Base-by-base conservation (phyloP, 768 basidiomycete genomes). In the Amanita exitialis region DNA sequence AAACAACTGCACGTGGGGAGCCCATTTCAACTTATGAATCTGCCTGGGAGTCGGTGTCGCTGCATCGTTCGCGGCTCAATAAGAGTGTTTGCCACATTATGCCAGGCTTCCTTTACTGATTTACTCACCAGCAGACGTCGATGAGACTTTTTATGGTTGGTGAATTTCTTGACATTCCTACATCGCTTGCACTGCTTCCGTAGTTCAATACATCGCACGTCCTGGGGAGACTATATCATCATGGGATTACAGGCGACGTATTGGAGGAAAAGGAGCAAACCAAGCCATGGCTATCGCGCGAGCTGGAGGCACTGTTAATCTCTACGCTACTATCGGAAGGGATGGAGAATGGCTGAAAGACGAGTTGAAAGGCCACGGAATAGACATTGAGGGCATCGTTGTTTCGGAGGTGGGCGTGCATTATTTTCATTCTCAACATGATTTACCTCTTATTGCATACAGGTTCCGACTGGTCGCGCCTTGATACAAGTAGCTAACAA, bases 181-280 rank as follows among this genome's bases (percentile, higher is more conserved):
- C 44, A 4, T 23, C 37, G 18, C 28, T 44, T 18, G 37, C 21
- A 45, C 20, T 39, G 12, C 32, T 49, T 46, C 10, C 21, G 34
- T 47, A 82, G 81, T 83, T 12, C 64, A 70, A 35, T 63, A 70
- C 46, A 74, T 83, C 34, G 75, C 71, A 13, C 72, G 70, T 32
- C 77, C 80, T 1, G 80, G 80, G 27, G 74, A 82, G 62, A 83
- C 80, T 3, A 74, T 80, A 25, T 79, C 78, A 1, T 80, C 81
- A 6, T 61, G 64, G 25, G 58, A 54, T 1, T 72, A 77, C 47
- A 72, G 74, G 45, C 71, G 74, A 45, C 69, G 75, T 0, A 67
- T 74, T 2, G 80, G 81, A 4, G 81, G 80, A 1, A 82, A 82
- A 59, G 81, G 81, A 30, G 80, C 77, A 7, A 83, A 83, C 60